Evolutionary conservation across 2,329 filamentous ascomycete species (phyloP), one percentile per base, ranked within the genome.

Genomic region (Paraphaeosphaeria minitans): DNA sequence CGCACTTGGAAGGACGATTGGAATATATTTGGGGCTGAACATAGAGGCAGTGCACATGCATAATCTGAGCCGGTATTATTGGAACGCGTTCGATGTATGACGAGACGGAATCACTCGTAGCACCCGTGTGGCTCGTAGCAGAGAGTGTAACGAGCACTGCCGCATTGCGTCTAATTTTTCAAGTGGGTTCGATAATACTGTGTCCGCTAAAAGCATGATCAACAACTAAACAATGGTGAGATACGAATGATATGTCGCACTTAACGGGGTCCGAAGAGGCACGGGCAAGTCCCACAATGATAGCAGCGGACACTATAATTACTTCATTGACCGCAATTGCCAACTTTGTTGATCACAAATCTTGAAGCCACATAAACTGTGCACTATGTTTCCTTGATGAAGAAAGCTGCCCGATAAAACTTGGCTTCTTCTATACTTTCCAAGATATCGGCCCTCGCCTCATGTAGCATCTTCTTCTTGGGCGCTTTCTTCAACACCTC

Each of bases 381-480:
- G 49, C 53, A 29, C 48, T 33, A 55, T 33, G 29, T 19, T 12
- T 39, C 13, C 12, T 35, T 27, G 7, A 35, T 14, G 41, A 96
- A 96, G 56, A 96, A 84, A 19, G 80, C 80, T 59, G 89, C 82
- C 69, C 86, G 87, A 77, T 97, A 98, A 74, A 90, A 97, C 69
- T 81, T 87, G 55, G 94, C 94, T 81, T 99, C 95, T 56, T 85
- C 89, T 62, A 99, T 97, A 77, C 94, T 98, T 81, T 99, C 95
- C 60, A 97, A 77, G 58, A 99, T 97, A 77, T 99, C 95, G 56
- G 92, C 87, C 68, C 85, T 87, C 0, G 95, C 95, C 77, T 94
- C 87, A 79, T 99, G 95, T 53, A 88, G 80, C 39, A 85, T 87
- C 73, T 85, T 85, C 82, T 98, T 98, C 62, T 72, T 77, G 13